Evolutionary conservation across 768 basidiomycete genomes (phyloP), one percentile per base, ranked within the genome.

Genomic region (Plicaturopsis crispa): DNA sequence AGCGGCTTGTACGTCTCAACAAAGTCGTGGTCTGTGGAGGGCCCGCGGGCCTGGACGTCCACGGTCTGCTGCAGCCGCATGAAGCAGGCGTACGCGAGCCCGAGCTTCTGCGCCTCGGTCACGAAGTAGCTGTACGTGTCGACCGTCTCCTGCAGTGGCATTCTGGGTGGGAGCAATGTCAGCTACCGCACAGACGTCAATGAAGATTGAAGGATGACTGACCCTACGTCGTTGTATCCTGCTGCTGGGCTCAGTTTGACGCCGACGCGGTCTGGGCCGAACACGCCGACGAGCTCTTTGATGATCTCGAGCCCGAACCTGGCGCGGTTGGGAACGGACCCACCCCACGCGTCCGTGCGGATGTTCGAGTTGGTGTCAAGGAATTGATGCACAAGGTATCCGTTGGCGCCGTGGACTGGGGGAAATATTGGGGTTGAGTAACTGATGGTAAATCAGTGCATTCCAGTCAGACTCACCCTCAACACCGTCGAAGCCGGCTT

Each of bases 341-440:
- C 80, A 6, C 80, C 80, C 62, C 72, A 84, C 38, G 66, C 51
- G 55, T 78, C 78, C 11, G 67, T 73, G 14, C 76, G 67, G 24
- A 62, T 48, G 55, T 79, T 78, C 14, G 67, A 52, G 2, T 51
- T 61, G 34, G 49, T 55, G 41, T 76, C 70, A 13, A 74, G 52
- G 61, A 78, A 76, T 42, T 78, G 73, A 40, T 67, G 55, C 23
- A 67, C 38, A 8, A 72, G 52, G 41, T 69, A 70, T 0, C 70
- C 70, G 38, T 61, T 62, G 7, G 67, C 67, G 12, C 62, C 61
- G 35, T 66, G 65, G 48, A 77, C 54, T 70, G 16, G 12, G 6
- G 4, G 17, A 5, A n/a, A 17, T n/a, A n/a, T n/a, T n/a, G n/a
- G n/a, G n/a, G n/a, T n/a, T n/a, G n/a, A n/a, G n/a, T n/a, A n/a